Evolutionary conservation across 169 alveolate genomes (phyloP).

Genomic region (Babesia bovis): DNA sequence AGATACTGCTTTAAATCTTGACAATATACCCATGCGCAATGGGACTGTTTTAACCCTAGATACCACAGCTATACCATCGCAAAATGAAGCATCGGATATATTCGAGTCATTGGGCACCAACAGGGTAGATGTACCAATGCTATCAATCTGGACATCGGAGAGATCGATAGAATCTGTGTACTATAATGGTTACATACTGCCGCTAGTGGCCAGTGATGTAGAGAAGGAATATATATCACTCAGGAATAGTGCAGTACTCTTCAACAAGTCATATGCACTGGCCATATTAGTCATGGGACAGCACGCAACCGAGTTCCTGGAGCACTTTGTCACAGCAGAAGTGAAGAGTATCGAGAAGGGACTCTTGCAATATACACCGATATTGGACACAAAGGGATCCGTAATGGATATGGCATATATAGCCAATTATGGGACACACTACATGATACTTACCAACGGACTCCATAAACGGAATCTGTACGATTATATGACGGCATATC

Average conservation of each 20-base stretch:
- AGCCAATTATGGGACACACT: constrained; percentile 53
- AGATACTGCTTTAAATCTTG: neutral
- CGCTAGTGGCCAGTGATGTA: neutral
- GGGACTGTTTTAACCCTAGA: constrained; percentile 9
- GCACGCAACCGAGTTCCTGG: constrained; percentile 58
- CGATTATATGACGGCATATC: constrained; percentile 70
- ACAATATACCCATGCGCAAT: neutral
- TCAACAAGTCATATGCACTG: constrained; percentile 64
- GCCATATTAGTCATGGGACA: constrained; percentile 59
- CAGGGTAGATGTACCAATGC: neutral
- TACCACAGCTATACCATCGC: neutral
- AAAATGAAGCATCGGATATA: neutral
- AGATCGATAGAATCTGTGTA: neutral
- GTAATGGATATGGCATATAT: constrained; percentile 71
- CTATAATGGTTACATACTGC: neutral
- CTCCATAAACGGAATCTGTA: constrained; percentile 62
- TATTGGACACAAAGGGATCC: constrained; percentile 68
- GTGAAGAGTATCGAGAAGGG: constrained; percentile 47
- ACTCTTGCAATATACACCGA: constrained; percentile 57
- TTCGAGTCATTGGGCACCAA: constrained; percentile 6
- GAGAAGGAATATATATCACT: constrained; percentile 46
- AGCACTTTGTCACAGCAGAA: constrained; percentile 66
- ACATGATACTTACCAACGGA: constrained; percentile 67
- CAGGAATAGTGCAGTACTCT: constrained; percentile 56
- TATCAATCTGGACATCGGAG: neutral